Evolutionary conservation across 2,329 filamentous ascomycete genomes (phyloP), one percentile per base, ranked within the genome.

Genomic region (Tolypocladium endophyticum): DNA sequence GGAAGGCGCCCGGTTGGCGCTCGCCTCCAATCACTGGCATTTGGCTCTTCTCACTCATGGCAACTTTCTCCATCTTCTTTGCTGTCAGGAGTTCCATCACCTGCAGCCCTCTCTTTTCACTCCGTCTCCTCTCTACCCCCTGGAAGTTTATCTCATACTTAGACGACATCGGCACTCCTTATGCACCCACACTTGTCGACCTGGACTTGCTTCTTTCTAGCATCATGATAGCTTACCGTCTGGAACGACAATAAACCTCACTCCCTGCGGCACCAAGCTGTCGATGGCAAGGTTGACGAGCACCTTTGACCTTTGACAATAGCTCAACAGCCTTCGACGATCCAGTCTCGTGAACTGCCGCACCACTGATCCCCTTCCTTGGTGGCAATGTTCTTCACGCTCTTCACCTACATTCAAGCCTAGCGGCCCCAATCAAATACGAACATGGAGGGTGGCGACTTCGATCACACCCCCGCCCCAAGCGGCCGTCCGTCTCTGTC

Each of bases 401-500:
- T 68, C 38, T 67, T 68, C 60, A 61, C 58, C 33, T 63, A 69
- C 41, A 63, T 56, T 38, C 61, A 60, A 58, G 65, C 63, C 58
- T 62, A 63, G 35, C 61, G 64, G 56, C 62, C 64, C 54, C 50
- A 59, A 20, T 60, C 61, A 35, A 59, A 62, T 47, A 56, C 57
- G 5, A 59, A 65, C 38, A 64, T 66, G 60, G 65, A 65, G 16
- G 39, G 56, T 39, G 66, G 65, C n/a, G 67, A 68, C 55, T 72
- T 75, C 56, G 69, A 74, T 59, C 61, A 65, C 25, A 73, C 72
- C 25, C 71, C 73, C 23, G 63, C 67, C n/a, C 68, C 69, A 11
- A 74, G 72, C 55, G 59, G 61, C 35, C 69, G 67, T 20, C 59
- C 67, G 20, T 73, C 70, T 11, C 55, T 72, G 11, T 64, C 68